Base-by-base conservation (phyloP, 2,329 filamentous ascomycete species). In the Gliomastix tumulicola region DNA sequence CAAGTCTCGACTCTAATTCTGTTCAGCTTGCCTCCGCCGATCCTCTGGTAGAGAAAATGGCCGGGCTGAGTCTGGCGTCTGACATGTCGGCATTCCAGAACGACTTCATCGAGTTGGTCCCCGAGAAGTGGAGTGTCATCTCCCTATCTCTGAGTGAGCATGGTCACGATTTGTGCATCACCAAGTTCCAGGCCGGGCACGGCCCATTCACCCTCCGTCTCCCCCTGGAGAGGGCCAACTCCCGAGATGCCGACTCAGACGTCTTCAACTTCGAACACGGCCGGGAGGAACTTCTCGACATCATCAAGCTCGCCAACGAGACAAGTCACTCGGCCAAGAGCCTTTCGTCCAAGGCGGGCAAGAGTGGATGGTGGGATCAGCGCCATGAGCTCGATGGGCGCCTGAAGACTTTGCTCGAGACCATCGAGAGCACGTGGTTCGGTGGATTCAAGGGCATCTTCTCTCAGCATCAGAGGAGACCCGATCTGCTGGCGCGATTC, bases 381-480 rank as follows among this genome's bases (percentile, higher is more conserved):
- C 78, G 94, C 12, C 83, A 92, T 57, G 74, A 74, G 4, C 69
- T 98, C 13, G 92, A 98, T 53, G 63, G 65, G 21, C 79, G 87
- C 9, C 69, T 98, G 18, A 80, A 78, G 43, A 81, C 85, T 35
- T 72, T 98, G 9, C 69, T 98, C 2, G 70, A 80, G 37, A 94
- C 88, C 41, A 84, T 98, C 27, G 90, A 98, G 58, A 83, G 85
- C 42, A 81, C 92, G 17, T 98, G 92, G 92, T 76, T 98, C 6
- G 89, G 90, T 34, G 92, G 92, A 0, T 98, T 98, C 70, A 83
- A 81, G 39, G 89, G 90, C 13, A 82, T 98, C n/a, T 90, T 98
- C 53, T 89, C 88, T 2, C 83, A 86, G 37, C 76, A 84, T 36
- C 59, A 68, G 34, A 71, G 73, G 25, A 71, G 82, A 16, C 64